These are phyloP conservation scores for Paracoccidioides brasiliensis DNA, from an alignment of 2,329 filamentous ascomycete species.

Conservation along the genomic window DNA sequence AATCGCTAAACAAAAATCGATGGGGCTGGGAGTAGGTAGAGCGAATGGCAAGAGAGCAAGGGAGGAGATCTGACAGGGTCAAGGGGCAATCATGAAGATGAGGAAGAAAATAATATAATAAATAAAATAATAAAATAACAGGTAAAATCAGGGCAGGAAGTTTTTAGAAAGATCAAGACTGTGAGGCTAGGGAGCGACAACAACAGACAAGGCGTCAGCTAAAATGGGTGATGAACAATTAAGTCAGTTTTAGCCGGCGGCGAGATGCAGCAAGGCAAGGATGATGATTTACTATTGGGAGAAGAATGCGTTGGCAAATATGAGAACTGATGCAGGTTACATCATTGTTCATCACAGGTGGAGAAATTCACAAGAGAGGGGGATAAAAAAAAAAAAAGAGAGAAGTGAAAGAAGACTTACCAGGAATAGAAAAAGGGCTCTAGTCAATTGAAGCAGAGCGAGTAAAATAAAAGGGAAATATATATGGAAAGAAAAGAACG, in stretches of 20 bases:
- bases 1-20: background rate
- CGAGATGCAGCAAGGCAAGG: background rate
- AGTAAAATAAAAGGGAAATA: background rate
- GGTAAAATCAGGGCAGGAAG: too few relatives aligned
- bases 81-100: too few relatives aligned
- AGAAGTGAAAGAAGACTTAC: background rate
- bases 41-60: background rate
- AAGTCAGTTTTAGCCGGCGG: too few relatives aligned
- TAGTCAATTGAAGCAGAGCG: background rate
- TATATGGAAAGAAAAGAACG: too few relatives aligned
- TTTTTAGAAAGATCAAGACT: too few relatives aligned
- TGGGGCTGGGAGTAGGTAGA: background rate
- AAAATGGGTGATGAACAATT: background rate
- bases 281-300: background rate
- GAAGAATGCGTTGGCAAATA: background rate
- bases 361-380: too few relatives aligned
- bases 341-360: background rate
- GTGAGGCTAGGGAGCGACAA: background rate
- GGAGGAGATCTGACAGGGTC: background rate
- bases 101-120: too few relatives aligned
- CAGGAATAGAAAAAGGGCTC: too few relatives aligned
- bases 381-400: background rate
- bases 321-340: background rate
- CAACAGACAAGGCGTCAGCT: background rate
- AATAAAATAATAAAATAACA: too few relatives aligned